Conservation (phyloP, 352 stramenopile species). For the Phytophthora pisi region DNA sequence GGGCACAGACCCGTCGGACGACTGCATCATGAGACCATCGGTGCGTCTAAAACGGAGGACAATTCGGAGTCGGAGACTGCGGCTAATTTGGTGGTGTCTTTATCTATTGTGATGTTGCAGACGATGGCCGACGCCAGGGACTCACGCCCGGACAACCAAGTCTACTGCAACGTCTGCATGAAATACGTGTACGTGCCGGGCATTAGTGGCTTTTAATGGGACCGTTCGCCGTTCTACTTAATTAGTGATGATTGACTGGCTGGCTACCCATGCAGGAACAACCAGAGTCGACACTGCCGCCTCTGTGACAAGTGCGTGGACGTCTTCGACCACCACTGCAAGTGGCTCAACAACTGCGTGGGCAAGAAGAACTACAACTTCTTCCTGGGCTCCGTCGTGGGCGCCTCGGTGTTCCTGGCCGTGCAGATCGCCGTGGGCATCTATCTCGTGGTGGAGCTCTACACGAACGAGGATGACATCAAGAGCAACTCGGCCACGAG, state of each 20-base stretch:
- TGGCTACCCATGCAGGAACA: conserved; percentile 54
- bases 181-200: conserved; percentile 78
- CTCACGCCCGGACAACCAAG: conserved; percentile 49
- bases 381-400: conserved; percentile 79
- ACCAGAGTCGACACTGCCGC: conserved; percentile 92
- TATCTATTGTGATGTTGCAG: conserved; percentile 18
- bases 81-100: background rate
- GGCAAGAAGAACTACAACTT: conserved; percentile 88
- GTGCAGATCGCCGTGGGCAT: conserved; percentile 75
- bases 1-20: conserved; percentile 77
- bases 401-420: conserved; percentile 63
- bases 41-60: conserved; percentile 29
- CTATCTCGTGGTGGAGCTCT: conserved; percentile 62
- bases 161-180: conserved; percentile 90
- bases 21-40: conserved; percentile 68
- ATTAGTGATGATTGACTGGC: background rate
- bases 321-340: conserved; percentile 98
- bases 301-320: conserved; percentile 97
- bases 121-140: conserved; percentile 38
- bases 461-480: conserved; percentile 51
- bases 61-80: background rate
- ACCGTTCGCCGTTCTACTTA: background rate
- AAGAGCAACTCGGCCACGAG: conserved; percentile 55
- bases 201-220: background rate
- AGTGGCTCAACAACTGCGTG: conserved; percentile 97